These are phyloP conservation scores for Physocladia obscura DNA, from an alignment of 192 early-diverging fungal species.

Conservation along the genomic window DNA sequence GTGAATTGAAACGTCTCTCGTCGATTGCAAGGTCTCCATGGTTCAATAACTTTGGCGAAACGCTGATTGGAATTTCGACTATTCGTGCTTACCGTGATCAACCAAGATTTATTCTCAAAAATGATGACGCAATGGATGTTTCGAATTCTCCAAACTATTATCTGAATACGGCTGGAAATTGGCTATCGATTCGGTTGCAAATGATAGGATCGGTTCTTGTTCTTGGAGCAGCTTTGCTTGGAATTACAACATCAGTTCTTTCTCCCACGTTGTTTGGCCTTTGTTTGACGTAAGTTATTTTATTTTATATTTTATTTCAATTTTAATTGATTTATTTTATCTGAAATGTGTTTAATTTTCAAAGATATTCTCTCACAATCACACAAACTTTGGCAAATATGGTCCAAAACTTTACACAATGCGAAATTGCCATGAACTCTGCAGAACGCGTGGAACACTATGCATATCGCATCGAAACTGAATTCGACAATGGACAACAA, in stretches of 20 bases:
- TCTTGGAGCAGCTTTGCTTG: slow-evolving; percentile 74
- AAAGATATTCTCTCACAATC: slow-evolving; percentile 70
- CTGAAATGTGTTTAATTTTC: neutral
- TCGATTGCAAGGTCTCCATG: slow-evolving; percentile 41
- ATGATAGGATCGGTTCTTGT: slow-evolving; percentile 72
- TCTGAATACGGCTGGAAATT: slow-evolving; percentile 68
- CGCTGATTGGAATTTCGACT: slow-evolving; percentile 73
- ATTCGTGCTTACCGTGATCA: slow-evolving; percentile 71
- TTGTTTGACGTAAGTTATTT: slow-evolving; percentile 5
- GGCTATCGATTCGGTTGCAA: slow-evolving; percentile 77
- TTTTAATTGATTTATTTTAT: neutral
- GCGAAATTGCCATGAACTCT: slow-evolving; percentile 46
- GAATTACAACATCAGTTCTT: slow-evolving; percentile 47
- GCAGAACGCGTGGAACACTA: slow-evolving; percentile 54
- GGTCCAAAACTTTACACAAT: slow-evolving; percentile 71
- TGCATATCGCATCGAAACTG: too few species aligned
- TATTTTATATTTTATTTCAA: slow-evolving; percentile 44
- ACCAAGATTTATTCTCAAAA: neutral
- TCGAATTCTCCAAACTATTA: slow-evolving; percentile 82
- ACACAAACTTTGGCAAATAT: slow-evolving; percentile 74
- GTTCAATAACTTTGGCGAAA: slow-evolving; percentile 75
- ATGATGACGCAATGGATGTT: slow-evolving; percentile 62
- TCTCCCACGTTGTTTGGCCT: slow-evolving; percentile 59
- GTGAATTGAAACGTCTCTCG: slow-evolving; percentile 44
- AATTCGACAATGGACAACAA: too few species aligned